Evolutionary conservation across 2,329 filamentous ascomycete species (phyloP).

Genomic region (Alternaria triticina): DNA sequence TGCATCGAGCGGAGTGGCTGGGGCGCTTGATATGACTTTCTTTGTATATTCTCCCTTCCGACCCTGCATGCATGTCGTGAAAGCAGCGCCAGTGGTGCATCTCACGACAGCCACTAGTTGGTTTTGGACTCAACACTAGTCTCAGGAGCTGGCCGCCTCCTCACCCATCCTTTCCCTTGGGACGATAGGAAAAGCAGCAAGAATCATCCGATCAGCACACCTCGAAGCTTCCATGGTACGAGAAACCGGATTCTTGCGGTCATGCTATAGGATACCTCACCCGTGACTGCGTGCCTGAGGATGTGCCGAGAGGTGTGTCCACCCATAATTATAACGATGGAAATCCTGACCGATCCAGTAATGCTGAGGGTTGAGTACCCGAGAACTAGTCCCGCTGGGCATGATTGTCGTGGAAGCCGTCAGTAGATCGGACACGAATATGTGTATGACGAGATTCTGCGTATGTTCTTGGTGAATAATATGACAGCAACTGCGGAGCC

Average conservation of each 20-base stretch:
- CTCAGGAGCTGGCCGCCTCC: background rate
- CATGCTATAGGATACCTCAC: background rate
- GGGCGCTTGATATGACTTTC: background rate
- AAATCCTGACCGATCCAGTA: background rate
- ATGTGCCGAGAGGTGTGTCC: background rate
- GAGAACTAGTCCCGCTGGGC: conserved; percentile 1
- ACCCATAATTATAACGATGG: background rate
- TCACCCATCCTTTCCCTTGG: background rate
- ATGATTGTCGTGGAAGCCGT: conserved; percentile 4
- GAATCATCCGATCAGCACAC: conserved; percentile 7
- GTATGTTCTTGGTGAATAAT: conserved; percentile 10
- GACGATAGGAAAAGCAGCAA: background rate
- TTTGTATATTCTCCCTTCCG: conserved; percentile 2
- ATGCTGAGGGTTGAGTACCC: background rate
- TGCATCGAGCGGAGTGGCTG: background rate
- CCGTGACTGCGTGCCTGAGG: conserved; percentile 3
- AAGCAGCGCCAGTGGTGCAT: background rate
- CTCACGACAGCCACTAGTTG: background rate
- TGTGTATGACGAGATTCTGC: conserved; percentile 25
- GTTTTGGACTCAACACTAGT: background rate
- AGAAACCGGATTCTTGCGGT: conserved; percentile 1
- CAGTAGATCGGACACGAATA: conserved; percentile 17
- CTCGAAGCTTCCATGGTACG: background rate
- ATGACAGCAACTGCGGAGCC: conserved; percentile 1
- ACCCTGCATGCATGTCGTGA: conserved; percentile 2